Evolutionary conservation across 73 alveolate species (phyloP).

Genomic region (Paramecium primaurelia): DNA sequence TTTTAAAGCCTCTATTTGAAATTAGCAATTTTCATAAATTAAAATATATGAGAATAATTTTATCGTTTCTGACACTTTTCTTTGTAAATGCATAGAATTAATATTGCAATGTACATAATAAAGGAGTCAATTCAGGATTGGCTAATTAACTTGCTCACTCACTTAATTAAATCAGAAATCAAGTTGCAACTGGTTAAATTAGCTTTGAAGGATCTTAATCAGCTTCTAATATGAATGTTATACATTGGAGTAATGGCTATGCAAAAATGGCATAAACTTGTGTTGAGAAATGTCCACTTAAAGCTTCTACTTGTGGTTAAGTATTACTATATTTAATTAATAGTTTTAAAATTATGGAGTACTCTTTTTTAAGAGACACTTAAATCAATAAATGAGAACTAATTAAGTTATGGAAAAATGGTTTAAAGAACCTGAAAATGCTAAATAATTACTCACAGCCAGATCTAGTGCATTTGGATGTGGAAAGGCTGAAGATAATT

Average conservation of each 20-base stretch:
- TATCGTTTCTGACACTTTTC: not conserved
- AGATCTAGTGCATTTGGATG: constrained; percentile 17
- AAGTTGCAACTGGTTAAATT: constrained; percentile 39
- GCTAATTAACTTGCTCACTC: constrained; percentile 8
- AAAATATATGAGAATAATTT: not conserved
- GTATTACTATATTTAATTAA: not conserved
- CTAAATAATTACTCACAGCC: constrained; percentile 6
- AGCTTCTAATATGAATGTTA: constrained; percentile 30
- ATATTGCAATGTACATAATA: not conserved
- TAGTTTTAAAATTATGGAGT: constrained; percentile 40
- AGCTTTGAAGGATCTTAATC: constrained; percentile 45
- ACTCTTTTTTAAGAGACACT: not conserved
- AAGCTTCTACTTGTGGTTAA: not conserved
- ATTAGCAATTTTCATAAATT: not conserved
- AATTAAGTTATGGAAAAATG: not conserved
- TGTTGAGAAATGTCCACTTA: constrained; percentile 26
- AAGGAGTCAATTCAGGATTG: constrained; percentile 35
- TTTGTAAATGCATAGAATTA: not conserved
- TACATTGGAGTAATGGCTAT: constrained; percentile 21
- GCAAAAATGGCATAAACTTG: constrained; percentile 18
- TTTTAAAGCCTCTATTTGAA: not conserved
- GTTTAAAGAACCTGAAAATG: constrained; percentile 2
- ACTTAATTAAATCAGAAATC: not conserved
- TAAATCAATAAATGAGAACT: not conserved
- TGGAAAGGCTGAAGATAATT: constrained; percentile 12